These are phyloP conservation scores for Trapa bicornis DNA, from an alignment of 345 rosid genomes.

Conservation along the genomic window DNA sequence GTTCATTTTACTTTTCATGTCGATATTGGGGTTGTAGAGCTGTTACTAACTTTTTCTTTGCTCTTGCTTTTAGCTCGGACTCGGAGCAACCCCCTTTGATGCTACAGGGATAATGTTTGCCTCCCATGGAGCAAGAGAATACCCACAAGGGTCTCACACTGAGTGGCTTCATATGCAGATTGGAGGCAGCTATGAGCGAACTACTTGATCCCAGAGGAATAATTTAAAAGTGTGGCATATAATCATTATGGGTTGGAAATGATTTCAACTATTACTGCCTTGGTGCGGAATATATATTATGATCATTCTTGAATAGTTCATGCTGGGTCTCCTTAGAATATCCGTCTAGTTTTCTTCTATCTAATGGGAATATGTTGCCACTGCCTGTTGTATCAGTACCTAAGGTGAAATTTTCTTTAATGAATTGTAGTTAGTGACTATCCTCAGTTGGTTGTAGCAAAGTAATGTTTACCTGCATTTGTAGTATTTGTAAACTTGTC, in stretches of 20 bases:
- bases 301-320: background rate
- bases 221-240: background rate
- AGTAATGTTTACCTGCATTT: background rate
- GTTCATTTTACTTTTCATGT: background rate
- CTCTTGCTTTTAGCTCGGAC: constrained; percentile 28
- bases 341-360: background rate
- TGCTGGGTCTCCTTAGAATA: background rate
- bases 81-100: constrained; percentile 40
- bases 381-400: background rate
- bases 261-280: background rate
- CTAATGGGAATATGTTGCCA: constrained; percentile 3
- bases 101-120: constrained; percentile 46
- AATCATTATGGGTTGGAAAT: background rate
- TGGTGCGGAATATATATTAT: background rate
- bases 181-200: constrained; percentile 48
- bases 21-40: background rate
- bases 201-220: constrained; percentile 16
- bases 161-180: constrained; percentile 90
- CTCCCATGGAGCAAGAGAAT: constrained; percentile 49
- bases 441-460: background rate
- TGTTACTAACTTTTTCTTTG: background rate
- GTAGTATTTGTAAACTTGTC: background rate
- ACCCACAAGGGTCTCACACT: constrained; percentile 36
- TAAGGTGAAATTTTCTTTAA: background rate
- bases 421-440: no score